phyloP scores from a whole-genome alignment of 192 early-diverging fungal species.

The Globomyces pollinis-pini region DNA sequence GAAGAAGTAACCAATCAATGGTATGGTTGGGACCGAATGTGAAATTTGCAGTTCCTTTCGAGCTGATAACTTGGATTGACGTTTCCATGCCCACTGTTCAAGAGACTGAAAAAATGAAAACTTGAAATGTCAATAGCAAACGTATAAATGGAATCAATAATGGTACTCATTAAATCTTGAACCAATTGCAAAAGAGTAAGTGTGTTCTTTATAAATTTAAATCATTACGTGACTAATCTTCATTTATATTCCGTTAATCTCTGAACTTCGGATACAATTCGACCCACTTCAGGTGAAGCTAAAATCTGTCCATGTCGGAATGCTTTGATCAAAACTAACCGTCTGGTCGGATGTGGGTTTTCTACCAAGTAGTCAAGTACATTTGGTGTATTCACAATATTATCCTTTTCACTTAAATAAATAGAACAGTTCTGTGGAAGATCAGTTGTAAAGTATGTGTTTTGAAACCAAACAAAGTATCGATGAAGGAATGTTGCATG shows the following conservation, averaged over 20 bases:
- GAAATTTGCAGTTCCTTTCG: no score
- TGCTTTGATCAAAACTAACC: constrained; percentile 5
- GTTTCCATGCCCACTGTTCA: no score
- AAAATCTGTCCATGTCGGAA: constrained; percentile 12
- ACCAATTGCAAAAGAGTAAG: not conserved
- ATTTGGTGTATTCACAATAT: constrained; percentile 6
- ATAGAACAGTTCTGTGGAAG: constrained; percentile 6
- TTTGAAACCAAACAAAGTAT: constrained; percentile 11
- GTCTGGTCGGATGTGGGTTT: constrained; percentile 3
- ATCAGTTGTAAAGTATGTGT: constrained; percentile 3
- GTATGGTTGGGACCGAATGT: no score
- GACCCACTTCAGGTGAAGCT: constrained; percentile 2
- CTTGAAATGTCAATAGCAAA: no score
- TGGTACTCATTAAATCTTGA: no score
- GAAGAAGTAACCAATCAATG: no score
- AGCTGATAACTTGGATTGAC: no score
- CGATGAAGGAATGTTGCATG: constrained; percentile 8
- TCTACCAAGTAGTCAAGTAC: constrained; percentile 3
- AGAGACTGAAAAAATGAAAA: no score
- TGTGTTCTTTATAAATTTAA: not conserved
- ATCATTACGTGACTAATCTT: no score
- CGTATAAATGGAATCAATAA: no score
- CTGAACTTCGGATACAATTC: not conserved
- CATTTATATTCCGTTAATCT: not conserved
- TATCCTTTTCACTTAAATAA: constrained; percentile 9